Percentiles rank a stretch among this genome's conserved stretches.
Conservation (phyloP, 108 stramenopile genomes). For the Pseudonitzschia multistriata region DNA sequence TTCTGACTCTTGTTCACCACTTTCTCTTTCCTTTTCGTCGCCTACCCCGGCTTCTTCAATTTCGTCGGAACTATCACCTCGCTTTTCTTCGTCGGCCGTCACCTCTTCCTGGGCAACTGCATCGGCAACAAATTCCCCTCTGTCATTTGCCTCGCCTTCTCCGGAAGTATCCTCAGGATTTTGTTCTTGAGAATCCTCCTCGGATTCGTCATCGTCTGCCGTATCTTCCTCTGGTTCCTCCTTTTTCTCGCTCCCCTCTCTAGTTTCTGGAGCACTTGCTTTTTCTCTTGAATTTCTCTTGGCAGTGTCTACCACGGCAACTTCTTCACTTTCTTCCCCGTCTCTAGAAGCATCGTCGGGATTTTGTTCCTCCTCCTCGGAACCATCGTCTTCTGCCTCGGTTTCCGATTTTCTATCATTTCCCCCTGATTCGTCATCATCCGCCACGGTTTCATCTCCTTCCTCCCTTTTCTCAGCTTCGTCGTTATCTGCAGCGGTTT, state of each 20-base stretch:
- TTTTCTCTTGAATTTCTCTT: constrained; percentile 6
- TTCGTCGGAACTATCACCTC: constrained; percentile 37
- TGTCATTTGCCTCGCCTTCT: constrained; percentile 17
- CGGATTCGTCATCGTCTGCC: constrained; percentile 22
- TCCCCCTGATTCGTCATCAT: neutral
- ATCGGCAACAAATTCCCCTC: constrained; percentile 20
- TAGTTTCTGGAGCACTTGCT: neutral
- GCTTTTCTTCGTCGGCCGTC: constrained; percentile 21
- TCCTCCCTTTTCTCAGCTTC: neutral
- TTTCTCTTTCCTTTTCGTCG: constrained; percentile 21
- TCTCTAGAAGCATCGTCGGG: constrained; percentile 4
- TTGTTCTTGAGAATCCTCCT: constrained; percentile 20
- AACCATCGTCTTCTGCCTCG: too few species aligned
- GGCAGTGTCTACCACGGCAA: neutral
- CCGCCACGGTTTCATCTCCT: too few species aligned
- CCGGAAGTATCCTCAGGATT: constrained; percentile 6
- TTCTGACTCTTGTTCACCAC: constrained; percentile 6
- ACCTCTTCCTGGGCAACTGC: constrained; percentile 24
- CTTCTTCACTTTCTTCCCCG: constrained; percentile 12
- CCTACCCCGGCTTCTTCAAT: constrained; percentile 10
- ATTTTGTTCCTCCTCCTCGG: constrained; percentile 7
- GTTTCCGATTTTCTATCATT: constrained; percentile 1
- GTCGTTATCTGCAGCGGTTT: neutral
- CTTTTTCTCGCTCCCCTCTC: neutral
- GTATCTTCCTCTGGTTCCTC: constrained; percentile 6